Base-by-base conservation (phyloP, 345 rosid genomes). In the Lepidium sativum region DNA sequence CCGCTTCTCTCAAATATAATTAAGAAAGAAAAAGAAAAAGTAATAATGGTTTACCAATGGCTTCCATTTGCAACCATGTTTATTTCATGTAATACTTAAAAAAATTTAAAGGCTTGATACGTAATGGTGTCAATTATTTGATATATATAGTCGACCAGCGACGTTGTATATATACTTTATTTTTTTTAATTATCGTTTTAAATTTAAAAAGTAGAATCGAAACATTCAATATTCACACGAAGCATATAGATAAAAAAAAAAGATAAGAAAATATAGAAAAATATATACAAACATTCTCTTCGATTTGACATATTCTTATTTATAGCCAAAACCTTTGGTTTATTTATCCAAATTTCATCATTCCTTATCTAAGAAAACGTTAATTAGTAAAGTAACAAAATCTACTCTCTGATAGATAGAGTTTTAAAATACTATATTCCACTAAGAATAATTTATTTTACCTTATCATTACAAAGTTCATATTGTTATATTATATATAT, bases 391-490 rank as follows among this genome's bases (percentile, higher is more conserved):
- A 42, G 63, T 60, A 69, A 3, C 47, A 51, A 33, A 60, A 0
- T 33, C 43, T 43, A 53, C 55, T 60, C 51, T 37, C 50, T 68
- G 25, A 14, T 20, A 21, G 23, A 31, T 14, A 9, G 38, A 50
- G 42, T 63, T 54, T 54, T 16, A 35, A 45, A 54, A 53, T 62
- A 62, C 0, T 0, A 27, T 8, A 20, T 54, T 54, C 74, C 68
- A 70, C 68, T 44, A 45, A 16, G 23, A 23, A 32, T 69, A 52
- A 23, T 21, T 60, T 60, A 34, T 40, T 33, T 16, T 51, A 51
- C 37, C 8, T 34, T 60, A 34, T 58, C 16, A 31, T 39, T 35
- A 9, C 15, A 58, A 23, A 38, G 14, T 54, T 21, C 4, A 14
- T 15, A 29, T 25, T 15, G 31, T 27, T 45, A 18, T 17, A 25